Evolutionary conservation across 2,329 filamentous ascomycete species (phyloP).

Genomic region (Pyricularia grisea): DNA sequence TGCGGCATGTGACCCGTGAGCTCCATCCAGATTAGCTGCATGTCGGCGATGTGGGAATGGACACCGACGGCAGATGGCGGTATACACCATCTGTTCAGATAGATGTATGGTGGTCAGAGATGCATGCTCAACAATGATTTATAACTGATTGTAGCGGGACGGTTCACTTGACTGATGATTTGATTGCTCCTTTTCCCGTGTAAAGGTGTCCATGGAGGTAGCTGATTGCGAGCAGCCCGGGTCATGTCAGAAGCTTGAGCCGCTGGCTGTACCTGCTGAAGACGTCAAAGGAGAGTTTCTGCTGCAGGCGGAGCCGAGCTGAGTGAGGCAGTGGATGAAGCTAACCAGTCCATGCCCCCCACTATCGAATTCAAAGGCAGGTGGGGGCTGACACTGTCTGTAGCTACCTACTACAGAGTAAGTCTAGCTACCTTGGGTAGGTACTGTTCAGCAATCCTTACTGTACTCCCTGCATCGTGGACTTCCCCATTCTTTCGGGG

Average conservation of each 20-base stretch:
- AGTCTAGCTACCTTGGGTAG: too few species aligned
- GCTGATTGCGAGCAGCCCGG: too few species aligned
- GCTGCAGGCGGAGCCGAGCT: neutral
- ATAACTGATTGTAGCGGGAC: neutral
- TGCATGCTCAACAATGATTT: neutral
- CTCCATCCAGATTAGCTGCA: neutral
- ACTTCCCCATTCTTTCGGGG: neutral
- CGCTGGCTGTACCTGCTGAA: neutral
- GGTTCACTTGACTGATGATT: too few species aligned
- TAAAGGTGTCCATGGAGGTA: neutral
- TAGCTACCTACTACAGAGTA: neutral
- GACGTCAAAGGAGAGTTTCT: neutral
- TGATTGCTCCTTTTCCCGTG: neutral
- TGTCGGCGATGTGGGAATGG: neutral
- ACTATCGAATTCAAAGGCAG: neutral
- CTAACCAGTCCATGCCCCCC: neutral
- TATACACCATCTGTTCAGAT: neutral
- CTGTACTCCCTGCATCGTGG: neutral
- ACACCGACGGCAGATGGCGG: neutral
- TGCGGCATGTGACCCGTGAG: neutral
- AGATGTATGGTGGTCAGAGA: neutral
- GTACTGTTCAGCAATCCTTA: neutral
- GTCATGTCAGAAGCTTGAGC: neutral
- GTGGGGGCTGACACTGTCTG: neutral
- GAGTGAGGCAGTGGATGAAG: neutral